Evolutionary conservation across 148 eudicot species (phyloP), one percentile per base, ranked within the genome.

Genomic region (Selenicereus undatus): DNA sequence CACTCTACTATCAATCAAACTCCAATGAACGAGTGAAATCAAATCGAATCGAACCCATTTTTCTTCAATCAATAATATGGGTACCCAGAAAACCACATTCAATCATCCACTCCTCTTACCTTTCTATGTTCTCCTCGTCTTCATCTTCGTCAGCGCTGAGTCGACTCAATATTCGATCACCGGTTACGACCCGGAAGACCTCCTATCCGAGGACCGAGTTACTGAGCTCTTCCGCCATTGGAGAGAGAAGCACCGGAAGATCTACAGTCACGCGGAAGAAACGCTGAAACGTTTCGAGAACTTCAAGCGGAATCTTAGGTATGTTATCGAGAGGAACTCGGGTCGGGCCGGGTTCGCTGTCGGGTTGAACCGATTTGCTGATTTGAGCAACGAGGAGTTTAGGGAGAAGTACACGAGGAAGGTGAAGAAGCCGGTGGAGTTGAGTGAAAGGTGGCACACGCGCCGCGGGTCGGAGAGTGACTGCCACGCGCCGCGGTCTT

Each of bases 331-430:
- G 73, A 85, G 54, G 27, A 89, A 84, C 51, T 82, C 76, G 50
- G 68, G 77, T 43, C 88, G 82, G 81, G 13, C 52, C 4, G 90
- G 86, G 75, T 88, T 83, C 35, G 10, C 74, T 5, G 86, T 92
- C 11, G 96, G 96, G 35, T 72, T 92, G 81, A 92, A 88, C 86
- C 88, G 84, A 88, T 91, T 92, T 81, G 91, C 93, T 56, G 97
- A 89, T 85, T 66, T 92, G 84, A 91, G 91, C 69, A 89, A 90
- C 76, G 91, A 90, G 51, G 96, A 92, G 82, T 92, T 89, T 60
- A 84, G 80, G 79, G 75, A 78, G 71, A 80, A 26, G 66, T 88
- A 86, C 71, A 71, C 81, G 30, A 82, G 88, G 0, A 86, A 86
- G 68, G 71, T 77, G 20, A 82, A 78, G 85, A 78, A 75, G 56